Percentiles rank a stretch among this genome's conserved stretches.
Evolutionary conservation across 768 basidiomycete genomes (phyloP).

Genomic region (Podaxis rugospora): DNA sequence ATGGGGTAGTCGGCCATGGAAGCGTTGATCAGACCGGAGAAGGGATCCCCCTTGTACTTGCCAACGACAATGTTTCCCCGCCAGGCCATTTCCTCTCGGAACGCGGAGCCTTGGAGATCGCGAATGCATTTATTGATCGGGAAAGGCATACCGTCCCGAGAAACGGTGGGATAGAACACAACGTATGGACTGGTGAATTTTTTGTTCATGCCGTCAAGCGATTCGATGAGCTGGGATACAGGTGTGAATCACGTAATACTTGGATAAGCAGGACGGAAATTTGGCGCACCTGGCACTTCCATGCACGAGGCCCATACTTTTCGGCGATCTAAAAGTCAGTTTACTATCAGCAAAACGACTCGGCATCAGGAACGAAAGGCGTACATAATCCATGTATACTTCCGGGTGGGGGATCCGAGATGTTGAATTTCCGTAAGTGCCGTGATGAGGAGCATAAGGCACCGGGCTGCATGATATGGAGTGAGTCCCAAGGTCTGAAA

Average conservation of each 20-base stretch:
- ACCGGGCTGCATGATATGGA: constrained; percentile 30
- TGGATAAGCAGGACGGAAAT: constrained; percentile 10
- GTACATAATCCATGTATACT: constrained; percentile 76
- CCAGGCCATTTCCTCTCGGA: constrained; percentile 66
- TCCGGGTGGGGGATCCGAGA: constrained; percentile 79
- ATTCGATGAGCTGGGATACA: constrained; percentile 55
- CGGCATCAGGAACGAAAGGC: constrained; percentile 12
- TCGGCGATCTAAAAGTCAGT: constrained; percentile 54
- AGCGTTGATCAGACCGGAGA: constrained; percentile 59
- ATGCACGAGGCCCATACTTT: constrained; percentile 59
- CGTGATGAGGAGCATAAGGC: constrained; percentile 36
- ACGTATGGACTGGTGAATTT: constrained; percentile 79
- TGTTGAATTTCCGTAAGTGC: constrained; percentile 38
- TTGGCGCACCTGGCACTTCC: constrained; percentile 63
- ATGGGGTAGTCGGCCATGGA: constrained; percentile 86
- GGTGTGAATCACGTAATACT: constrained; percentile 12
- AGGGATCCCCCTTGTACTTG: constrained; percentile 58
- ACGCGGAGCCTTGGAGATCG: constrained; percentile 65
- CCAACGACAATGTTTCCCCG: constrained; percentile 76
- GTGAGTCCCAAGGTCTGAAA: constrained; percentile 5
- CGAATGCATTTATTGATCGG: constrained; percentile 73
- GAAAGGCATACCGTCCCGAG: constrained; percentile 79
- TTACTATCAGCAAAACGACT: constrained; percentile 11
- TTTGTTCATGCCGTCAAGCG: constrained; percentile 75
- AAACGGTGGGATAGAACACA: constrained; percentile 71